These are phyloP conservation scores for Boletus bicolor DNA, from an alignment of 768 basidiomycete species.

Conservation along the genomic window DNA sequence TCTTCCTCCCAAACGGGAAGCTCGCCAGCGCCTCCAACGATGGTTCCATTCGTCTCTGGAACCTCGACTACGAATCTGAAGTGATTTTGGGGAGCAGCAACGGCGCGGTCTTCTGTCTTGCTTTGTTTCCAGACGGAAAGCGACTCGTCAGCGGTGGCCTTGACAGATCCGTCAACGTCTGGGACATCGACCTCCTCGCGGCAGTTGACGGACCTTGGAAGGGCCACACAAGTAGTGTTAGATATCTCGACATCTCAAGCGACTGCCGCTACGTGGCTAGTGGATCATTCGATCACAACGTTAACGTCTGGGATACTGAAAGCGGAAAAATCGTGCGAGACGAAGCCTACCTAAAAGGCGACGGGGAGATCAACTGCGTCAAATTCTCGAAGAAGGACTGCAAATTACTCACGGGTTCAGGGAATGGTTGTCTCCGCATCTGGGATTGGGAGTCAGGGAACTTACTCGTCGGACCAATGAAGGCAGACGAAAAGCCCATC, in stretches of 20 bases:
- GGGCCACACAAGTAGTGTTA: constrained; percentile 25
- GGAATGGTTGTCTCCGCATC: constrained; percentile 28
- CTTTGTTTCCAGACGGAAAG: constrained; percentile 26
- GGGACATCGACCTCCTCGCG: constrained; percentile 25
- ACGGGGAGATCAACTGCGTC: constrained; percentile 28
- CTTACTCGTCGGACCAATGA: constrained; percentile 27
- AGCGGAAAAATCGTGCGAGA: constrained; percentile 25
- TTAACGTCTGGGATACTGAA: constrained; percentile 31
- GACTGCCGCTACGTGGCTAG: constrained; percentile 30
- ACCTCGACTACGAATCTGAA: constrained; percentile 25
- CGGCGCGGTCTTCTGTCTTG: constrained; percentile 27
- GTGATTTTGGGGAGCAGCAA: constrained; percentile 21
- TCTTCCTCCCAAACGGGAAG: constrained; percentile 27
- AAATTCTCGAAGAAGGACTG: constrained; percentile 25
- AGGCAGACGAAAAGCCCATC: constrained; percentile 19
- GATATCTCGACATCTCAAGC: constrained; percentile 27
- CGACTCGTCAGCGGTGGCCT: constrained; percentile 29
- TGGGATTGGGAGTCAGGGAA: constrained; percentile 28
- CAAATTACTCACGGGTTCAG: constrained; percentile 29
- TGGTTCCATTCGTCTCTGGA: constrained; percentile 31
- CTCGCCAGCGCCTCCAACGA: constrained; percentile 30
- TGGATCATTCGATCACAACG: constrained; percentile 32
- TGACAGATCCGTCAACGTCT: constrained; percentile 30
- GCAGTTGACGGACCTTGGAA: constrained; percentile 22
- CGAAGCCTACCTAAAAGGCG: constrained; percentile 20